phyloP scores from a whole-genome alignment of 2,329 filamentous ascomycete species.

The Hirsutella thompsonii region DNA sequence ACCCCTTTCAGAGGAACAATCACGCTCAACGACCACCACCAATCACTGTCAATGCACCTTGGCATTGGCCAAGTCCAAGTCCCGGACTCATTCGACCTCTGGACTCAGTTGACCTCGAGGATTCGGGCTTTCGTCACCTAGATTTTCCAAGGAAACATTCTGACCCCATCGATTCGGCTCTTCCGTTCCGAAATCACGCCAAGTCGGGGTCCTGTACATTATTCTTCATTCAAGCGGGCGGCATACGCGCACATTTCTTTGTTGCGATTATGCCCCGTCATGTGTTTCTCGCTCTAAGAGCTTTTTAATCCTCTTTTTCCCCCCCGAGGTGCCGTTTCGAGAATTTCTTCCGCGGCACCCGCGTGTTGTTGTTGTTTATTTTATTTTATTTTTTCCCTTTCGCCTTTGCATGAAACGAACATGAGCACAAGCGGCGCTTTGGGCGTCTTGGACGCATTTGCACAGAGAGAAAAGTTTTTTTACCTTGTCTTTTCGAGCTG shows the following conservation, averaged over 20 bases:
- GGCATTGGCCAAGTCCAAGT: too few relatives aligned
- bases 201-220: not conserved
- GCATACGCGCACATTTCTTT: not conserved
- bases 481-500: not conserved
- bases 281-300: not conserved
- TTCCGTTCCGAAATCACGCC: not conserved
- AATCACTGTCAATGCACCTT: too few relatives aligned
- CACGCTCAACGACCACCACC: too few relatives aligned
- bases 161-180: not conserved
- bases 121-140: not conserved
- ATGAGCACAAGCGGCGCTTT: not conserved
- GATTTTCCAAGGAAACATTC: not conserved
- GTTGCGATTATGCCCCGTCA: not conserved
- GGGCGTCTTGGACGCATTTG: not conserved
- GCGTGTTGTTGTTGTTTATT: not conserved
- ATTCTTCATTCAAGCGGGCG: not conserved
- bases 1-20: too few relatives aligned
- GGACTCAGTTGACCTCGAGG: too few relatives aligned
- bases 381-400: not conserved
- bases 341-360: not conserved
- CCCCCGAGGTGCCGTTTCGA: too few relatives aligned
- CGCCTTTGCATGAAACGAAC: constrained; percentile 5
- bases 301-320: not conserved
- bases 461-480: not conserved
- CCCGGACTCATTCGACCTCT: too few relatives aligned